Evolutionary conservation across 73 alveolate species (phyloP).

Genomic region (Symbiodinium pilosum): DNA sequence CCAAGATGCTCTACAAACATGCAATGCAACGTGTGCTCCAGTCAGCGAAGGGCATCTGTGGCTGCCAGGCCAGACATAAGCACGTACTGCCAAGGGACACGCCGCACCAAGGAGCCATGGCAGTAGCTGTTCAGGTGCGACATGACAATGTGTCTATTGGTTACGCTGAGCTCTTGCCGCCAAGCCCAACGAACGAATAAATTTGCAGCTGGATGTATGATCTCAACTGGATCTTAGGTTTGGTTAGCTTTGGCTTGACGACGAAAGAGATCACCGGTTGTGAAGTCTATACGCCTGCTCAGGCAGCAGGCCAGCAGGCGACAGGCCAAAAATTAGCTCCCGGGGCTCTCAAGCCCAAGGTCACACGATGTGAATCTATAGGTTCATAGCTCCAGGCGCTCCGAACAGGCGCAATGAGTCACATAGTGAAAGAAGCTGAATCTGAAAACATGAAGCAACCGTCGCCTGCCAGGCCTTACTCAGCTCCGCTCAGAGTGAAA

Average conservation of each 20-base stretch:
- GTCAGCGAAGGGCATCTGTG: background rate
- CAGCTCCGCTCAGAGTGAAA: background rate
- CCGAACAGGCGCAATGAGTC: too few relatives aligned
- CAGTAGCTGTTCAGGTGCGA: background rate
- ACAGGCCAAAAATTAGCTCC: too few relatives aligned
- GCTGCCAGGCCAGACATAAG: slow-evolving; percentile 9
- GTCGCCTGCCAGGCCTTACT: background rate
- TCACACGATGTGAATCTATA: too few relatives aligned
- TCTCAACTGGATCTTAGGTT: background rate
- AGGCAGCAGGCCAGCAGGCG: slow-evolving; percentile 21
- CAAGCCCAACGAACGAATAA: background rate
- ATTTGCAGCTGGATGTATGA: background rate
- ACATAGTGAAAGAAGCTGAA: too few relatives aligned
- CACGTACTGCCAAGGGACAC: background rate
- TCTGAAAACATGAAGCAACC: too few relatives aligned
- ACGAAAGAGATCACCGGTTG: background rate
- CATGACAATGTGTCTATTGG: background rate
- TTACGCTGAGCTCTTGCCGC: background rate
- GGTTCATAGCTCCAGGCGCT: too few relatives aligned
- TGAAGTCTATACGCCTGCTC: slow-evolving; percentile 2
- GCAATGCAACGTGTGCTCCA: slow-evolving; percentile 2
- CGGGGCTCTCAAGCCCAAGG: too few relatives aligned
- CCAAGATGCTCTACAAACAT: background rate
- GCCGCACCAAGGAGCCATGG: background rate
- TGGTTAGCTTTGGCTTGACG: too few relatives aligned